Evolutionary conservation across 2,329 filamentous ascomycete species (phyloP).

Genomic region (Magnaporthiopsis rhizophila): DNA sequence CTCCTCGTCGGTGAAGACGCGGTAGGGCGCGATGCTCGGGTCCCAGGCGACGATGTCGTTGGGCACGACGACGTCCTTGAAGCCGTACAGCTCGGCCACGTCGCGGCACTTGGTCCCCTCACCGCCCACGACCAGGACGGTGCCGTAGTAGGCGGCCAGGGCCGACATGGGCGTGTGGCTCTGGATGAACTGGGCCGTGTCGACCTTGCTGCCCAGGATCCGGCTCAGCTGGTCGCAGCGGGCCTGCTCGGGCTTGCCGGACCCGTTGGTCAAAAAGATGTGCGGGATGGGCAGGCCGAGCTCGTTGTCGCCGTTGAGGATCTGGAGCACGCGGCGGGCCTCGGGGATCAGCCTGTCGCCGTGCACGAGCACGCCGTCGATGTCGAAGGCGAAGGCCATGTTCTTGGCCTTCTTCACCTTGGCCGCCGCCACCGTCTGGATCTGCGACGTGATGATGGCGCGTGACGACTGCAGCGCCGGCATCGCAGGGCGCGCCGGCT

Average conservation of each 20-base stretch:
- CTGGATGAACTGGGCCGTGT: conserved; percentile 68
- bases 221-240: conserved; percentile 59
- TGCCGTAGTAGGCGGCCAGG: conserved; percentile 67
- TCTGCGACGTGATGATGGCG: conserved; percentile 61
- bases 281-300: conserved; percentile 70
- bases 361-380: conserved; percentile 69
- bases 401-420: conserved; percentile 66
- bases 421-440: conserved; percentile 58
- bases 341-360: conserved; percentile 63
- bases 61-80: conserved; percentile 64
- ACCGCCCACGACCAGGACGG: conserved; percentile 67
- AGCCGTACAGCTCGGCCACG: conserved; percentile 65
- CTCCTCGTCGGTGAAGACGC: conserved; percentile 60
- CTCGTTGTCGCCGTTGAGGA: conserved; percentile 69
- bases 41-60: conserved; percentile 68
- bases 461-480: conserved; percentile 52
- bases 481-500: conserved; percentile 45
- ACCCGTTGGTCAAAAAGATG: conserved; percentile 70
- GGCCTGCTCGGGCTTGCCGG: conserved; percentile 59
- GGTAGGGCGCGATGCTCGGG: conserved; percentile 60
- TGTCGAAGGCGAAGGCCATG: conserved; percentile 77
- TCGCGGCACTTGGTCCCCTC: conserved; percentile 68
- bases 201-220: conserved; percentile 58
- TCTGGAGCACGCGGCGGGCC: conserved; percentile 57
- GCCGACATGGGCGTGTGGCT: conserved; percentile 72